Conservation (phyloP, 768 basidiomycete species). For the Boletus speciosus region DNA sequence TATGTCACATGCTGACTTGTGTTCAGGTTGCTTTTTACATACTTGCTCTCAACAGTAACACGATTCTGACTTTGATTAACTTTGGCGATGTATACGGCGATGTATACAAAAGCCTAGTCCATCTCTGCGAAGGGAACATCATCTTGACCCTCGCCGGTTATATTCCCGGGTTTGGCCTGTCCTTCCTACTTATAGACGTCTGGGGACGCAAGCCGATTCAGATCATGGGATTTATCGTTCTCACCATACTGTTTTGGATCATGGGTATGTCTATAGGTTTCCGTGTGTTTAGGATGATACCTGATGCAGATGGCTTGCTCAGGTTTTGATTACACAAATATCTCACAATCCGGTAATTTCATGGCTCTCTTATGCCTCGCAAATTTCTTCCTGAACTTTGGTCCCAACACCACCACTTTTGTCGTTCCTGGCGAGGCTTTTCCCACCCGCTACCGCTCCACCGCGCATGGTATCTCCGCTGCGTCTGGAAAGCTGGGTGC, state of each 20-base stretch:
- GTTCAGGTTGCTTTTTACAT: constrained; percentile 78
- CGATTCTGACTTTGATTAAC: background rate
- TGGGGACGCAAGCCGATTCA: constrained; percentile 82
- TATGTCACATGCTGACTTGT: background rate
- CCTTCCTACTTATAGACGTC: constrained; percentile 59
- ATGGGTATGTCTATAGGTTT: constrained; percentile 48
- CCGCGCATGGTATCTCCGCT: constrained; percentile 77
- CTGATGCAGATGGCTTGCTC: background rate
- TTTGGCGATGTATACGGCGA: no score
- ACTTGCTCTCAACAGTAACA: constrained; percentile 66
- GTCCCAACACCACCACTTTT: constrained; percentile 76
- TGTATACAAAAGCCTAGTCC: constrained; percentile 52
- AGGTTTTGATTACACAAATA: constrained; percentile 47
- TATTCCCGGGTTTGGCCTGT: constrained; percentile 63
- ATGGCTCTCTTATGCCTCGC: constrained; percentile 76
- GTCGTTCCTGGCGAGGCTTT: constrained; percentile 75
- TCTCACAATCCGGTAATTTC: constrained; percentile 36
- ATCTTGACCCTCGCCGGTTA: constrained; percentile 69
- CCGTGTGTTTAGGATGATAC: background rate
- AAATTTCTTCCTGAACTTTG: constrained; percentile 86
- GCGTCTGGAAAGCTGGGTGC: constrained; percentile 80
- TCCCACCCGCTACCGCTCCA: constrained; percentile 83
- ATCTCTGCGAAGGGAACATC: constrained; percentile 64
- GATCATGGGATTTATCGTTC: constrained; percentile 64
- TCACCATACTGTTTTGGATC: constrained; percentile 60